Base-by-base conservation (phyloP, 768 basidiomycete species). In the Kwoniella newhampshirensis region DNA sequence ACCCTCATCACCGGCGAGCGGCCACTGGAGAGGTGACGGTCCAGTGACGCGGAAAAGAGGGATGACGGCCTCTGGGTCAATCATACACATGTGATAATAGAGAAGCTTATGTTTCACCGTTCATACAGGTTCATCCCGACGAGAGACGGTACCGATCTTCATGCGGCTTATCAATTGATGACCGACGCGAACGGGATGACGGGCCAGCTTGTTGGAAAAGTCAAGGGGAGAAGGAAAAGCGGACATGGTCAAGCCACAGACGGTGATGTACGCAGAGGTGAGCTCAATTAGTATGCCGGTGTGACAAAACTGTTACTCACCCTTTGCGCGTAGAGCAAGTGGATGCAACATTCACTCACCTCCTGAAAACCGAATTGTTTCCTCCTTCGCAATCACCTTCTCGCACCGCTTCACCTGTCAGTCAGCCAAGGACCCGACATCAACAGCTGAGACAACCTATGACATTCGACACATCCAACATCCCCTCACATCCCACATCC, bases 401-500 rank as follows among this genome's bases (percentile, higher is more conserved):
- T 42, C 52, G 64, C 20, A 55, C 55, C 17, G 20, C 55, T 41
- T 60, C 68, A 15, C 63, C 62, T 20, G 28, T 51, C 21, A 46
- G 15, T 51, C 65, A 42, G 46, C 35, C 56, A 18, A 52, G 41
- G 76, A 75, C 46, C 51, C 63, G 58, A 43, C 60, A 58, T 57
- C 64, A 63, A 35, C 67, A 55, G 28, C 52, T 64, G 63, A 51
- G 60, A 46, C 75, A 65, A 61, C 63, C 58, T 50, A 71, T 70
- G 74, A 75, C 59, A 62, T 91, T 79, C 85, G 81, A 59, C 83
- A 86, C 25, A 83, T 90, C 59, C 78, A 90, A 18, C 84, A 89
- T 72, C 82, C 84, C 35, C 86, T 89, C 78, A 23, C 86, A 90
- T 46, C 87, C 87, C 0, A 86, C 87, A 3, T 81, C 84, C 2